Percentiles rank a stretch among this genome's conserved stretches.
phyloP scores from a whole-genome alignment of 2,329 filamentous ascomycete species.

The Cladosporium sp. region DNA sequence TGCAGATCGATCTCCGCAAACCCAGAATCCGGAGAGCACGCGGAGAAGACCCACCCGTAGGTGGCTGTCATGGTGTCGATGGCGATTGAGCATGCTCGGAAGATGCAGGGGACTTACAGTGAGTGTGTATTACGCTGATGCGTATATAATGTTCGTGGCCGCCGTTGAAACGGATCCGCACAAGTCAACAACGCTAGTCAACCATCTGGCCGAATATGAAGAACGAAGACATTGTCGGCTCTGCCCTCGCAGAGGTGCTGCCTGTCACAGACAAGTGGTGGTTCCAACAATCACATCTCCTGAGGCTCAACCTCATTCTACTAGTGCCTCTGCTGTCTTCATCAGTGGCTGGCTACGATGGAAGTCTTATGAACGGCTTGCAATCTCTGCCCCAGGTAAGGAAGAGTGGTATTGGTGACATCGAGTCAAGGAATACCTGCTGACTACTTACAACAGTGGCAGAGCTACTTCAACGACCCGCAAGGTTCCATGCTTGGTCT shows the following conservation, averaged over 20 bases:
- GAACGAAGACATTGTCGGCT: constrained; percentile 28
- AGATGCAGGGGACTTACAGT: neutral
- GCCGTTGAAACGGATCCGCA: neutral
- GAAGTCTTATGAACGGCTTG: constrained; percentile 16
- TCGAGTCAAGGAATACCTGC: constrained; percentile 12
- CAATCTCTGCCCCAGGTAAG: constrained; percentile 23
- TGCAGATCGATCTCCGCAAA: neutral
- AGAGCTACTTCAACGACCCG: constrained; percentile 4
- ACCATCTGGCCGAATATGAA: constrained; percentile 17
- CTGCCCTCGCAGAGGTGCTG: constrained; percentile 33
- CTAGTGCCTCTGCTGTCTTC: constrained; percentile 34
- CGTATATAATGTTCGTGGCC: neutral
- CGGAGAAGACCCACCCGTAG: constrained; percentile 7
- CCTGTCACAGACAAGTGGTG: constrained; percentile 40
- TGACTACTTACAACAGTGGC: constrained; percentile 20
- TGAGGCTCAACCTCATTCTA: constrained; percentile 42
- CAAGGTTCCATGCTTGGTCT: constrained; percentile 1
- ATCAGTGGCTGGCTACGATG: constrained; percentile 15
- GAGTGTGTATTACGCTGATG: neutral
- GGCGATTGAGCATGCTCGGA: neutral
- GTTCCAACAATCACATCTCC: constrained; percentile 40
- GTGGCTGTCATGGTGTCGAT: neutral
- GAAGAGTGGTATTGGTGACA: neutral
- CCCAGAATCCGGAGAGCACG: neutral
- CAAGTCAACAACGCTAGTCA: no score